These are phyloP conservation scores for Pneumocystis sp. DNA, from an alignment of 1,139 yeast species.

Conservation along the genomic window DNA sequence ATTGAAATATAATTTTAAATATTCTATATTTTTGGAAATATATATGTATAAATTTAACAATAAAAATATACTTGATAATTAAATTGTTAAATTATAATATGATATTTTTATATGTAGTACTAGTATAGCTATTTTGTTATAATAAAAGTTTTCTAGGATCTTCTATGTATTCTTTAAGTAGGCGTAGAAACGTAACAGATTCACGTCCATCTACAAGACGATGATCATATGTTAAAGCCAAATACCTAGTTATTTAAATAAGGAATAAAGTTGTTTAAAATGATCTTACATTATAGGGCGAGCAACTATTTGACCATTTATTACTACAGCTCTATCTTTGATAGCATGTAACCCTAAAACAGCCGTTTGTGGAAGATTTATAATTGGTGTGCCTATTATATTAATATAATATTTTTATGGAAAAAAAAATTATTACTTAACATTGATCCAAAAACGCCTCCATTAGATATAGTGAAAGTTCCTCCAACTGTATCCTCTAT, in stretches of 20 bases:
- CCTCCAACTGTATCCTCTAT: slow-evolving; percentile 99
- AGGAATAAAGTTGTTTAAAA: neutral
- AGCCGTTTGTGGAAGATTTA: slow-evolving; percentile 96
- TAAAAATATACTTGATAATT: neutral
- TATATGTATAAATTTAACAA: neutral
- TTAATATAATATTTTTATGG: neutral
- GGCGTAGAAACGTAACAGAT: slow-evolving; percentile 92
- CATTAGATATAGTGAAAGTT: slow-evolving; percentile 96
- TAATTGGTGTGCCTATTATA: slow-evolving; percentile 76
- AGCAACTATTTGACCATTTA: slow-evolving; percentile 85
- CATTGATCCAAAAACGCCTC: slow-evolving; percentile 96
- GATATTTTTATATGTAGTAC: neutral
- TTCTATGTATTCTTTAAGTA: slow-evolving; percentile 91
- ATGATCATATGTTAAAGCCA: slow-evolving; percentile 96
- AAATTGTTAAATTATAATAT: neutral
- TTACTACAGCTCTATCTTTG: slow-evolving; percentile 94
- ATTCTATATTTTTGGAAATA: neutral
- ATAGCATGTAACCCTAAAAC: slow-evolving; percentile 96
- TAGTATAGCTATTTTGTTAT: slow-evolving; percentile 14
- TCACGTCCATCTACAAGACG: slow-evolving; percentile 98
- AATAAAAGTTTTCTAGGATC: slow-evolving; percentile 98
- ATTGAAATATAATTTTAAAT: neutral
- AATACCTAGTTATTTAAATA: slow-evolving; percentile 24
- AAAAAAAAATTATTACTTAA: slow-evolving; percentile 26
- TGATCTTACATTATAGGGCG: slow-evolving; percentile 86